A percentile compares a stretch with the other conserved stretches of the same genome.
These are phyloP conservation scores for Chlamydomonas urium DNA, from an alignment of 139 green algal genomes.

Conservation along the genomic window DNA sequence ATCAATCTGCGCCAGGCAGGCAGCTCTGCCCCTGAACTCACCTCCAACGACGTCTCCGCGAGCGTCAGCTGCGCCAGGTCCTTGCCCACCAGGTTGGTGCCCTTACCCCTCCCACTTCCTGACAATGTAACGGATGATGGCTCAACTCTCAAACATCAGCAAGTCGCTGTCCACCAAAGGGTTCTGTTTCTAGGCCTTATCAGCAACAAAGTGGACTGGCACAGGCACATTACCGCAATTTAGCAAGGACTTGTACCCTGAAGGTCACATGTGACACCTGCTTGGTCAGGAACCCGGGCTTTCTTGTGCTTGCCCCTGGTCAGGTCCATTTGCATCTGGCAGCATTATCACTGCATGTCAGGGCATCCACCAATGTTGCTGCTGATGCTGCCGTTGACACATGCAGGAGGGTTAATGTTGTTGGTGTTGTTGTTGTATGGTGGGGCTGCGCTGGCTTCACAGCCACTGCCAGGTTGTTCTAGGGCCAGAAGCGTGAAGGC, in stretches of 20 bases:
- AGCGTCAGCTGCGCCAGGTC: neutral
- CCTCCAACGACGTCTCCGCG: neutral
- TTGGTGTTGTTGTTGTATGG: too few species aligned
- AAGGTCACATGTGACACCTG: neutral
- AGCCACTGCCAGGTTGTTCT: too few species aligned
- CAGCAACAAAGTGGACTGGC: neutral
- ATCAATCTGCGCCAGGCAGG: too few species aligned
- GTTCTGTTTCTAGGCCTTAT: neutral
- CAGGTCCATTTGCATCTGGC: too few species aligned
- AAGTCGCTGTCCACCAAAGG: neutral
- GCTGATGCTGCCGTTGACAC: too few species aligned
- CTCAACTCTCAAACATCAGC: slow-evolving; percentile 8
- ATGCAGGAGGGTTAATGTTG: too few species aligned
- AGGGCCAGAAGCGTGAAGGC: too few species aligned
- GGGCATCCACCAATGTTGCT: too few species aligned
- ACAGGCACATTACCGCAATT: neutral
- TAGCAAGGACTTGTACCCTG: too few species aligned
- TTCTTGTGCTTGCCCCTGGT: slow-evolving; percentile 5
- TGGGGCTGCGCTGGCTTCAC: too few species aligned
- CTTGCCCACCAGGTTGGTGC: neutral
- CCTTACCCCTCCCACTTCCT: neutral
- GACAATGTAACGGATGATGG: slow-evolving; percentile 1
- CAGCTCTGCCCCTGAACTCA: too few species aligned
- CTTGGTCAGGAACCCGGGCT: slow-evolving; percentile 2
- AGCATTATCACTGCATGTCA: too few species aligned